Percentiles rank a stretch among this genome's conserved stretches.
These are phyloP conservation scores for Psilocybe azurescens DNA, from an alignment of 768 basidiomycete species.

Conservation along the genomic window DNA sequence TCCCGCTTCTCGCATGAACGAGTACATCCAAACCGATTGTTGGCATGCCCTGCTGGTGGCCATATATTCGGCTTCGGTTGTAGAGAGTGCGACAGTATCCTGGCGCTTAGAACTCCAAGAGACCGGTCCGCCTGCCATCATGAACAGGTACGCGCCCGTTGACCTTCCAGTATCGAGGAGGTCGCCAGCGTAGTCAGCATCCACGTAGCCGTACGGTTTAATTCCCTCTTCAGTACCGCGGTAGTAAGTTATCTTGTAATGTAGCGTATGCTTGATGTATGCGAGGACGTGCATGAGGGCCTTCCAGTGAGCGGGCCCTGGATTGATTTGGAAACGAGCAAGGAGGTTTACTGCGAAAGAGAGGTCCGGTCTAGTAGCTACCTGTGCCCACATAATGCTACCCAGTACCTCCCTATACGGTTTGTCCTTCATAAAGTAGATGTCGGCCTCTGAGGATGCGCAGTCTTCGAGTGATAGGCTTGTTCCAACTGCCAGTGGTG, in stretches of 20 bases:
- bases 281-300: conserved; percentile 22
- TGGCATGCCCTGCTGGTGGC: conserved; percentile 26
- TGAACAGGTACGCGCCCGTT: conserved; percentile 36
- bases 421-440: conserved; percentile 8
- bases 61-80: conserved; percentile 43
- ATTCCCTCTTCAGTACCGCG: conserved; percentile 6
- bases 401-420: conserved; percentile 17
- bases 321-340: conserved; percentile 28
- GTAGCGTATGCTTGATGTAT: conserved; percentile 17
- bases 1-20: conserved; percentile 27
- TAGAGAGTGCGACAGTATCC: conserved; percentile 36
- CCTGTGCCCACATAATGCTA: conserved; percentile 27
- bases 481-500: conserved; percentile 16
- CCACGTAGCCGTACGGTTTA: conserved; percentile 20
- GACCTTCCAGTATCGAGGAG: conserved; percentile 28
- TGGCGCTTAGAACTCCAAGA: conserved; percentile 41
- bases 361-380: conserved; percentile 30
- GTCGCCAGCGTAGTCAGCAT: conserved; percentile 27
- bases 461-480: background rate
- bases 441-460: conserved; percentile 1
- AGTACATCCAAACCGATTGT: conserved; percentile 25
- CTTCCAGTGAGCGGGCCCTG: conserved; percentile 26
- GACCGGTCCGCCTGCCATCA: conserved; percentile 33
- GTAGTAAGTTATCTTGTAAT: conserved; percentile 11
- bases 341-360: conserved; percentile 25